Evolutionary conservation across 1,284 basidiomycete species (phyloP).

Genomic region (Sanghuangporus sanghuang): DNA sequence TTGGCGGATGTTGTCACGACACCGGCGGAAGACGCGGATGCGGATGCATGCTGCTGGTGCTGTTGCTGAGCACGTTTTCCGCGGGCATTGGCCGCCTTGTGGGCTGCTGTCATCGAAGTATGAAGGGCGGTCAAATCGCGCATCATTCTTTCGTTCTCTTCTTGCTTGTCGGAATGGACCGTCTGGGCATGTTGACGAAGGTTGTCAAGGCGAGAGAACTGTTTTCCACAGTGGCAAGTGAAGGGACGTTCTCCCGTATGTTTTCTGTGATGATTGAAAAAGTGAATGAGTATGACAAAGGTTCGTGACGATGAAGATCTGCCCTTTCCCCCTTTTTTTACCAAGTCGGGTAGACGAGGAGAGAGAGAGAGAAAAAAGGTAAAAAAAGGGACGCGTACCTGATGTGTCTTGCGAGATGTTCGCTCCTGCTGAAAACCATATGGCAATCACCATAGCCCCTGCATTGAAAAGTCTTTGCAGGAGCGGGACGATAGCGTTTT

Average conservation of each 20-base stretch:
- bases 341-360: background rate
- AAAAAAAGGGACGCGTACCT: conserved; percentile 45
- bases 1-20: background rate
- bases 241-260: conserved; percentile 97
- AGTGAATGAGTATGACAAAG: background rate
- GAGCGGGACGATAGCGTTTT: conserved; percentile 71
- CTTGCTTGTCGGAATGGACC: conserved; percentile 86
- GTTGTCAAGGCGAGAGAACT: conserved; percentile 95
- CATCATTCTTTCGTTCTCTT: conserved; percentile 90
- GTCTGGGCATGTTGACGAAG: conserved; percentile 95
- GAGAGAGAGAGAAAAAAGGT: background rate
- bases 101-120: conserved; percentile 74
- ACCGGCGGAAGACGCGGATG: background rate
- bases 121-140: conserved; percentile 83
- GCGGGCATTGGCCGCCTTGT: conserved; percentile 46
- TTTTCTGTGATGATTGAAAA: conserved; percentile 59
- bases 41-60: conserved; percentile 4
- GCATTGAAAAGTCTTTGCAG: conserved; percentile 92
- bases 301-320: background rate
- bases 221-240: conserved; percentile 91
- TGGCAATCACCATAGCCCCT: conserved; percentile 91
- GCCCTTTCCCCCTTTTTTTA: background rate
- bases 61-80: conserved; percentile 33
- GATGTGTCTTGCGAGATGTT: conserved; percentile 94
- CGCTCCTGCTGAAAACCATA: conserved; percentile 94